Evolutionary conservation across 441 rosid species (phyloP), one percentile per base, ranked within the genome.

Genomic region (Populus trichocarpa): DNA sequence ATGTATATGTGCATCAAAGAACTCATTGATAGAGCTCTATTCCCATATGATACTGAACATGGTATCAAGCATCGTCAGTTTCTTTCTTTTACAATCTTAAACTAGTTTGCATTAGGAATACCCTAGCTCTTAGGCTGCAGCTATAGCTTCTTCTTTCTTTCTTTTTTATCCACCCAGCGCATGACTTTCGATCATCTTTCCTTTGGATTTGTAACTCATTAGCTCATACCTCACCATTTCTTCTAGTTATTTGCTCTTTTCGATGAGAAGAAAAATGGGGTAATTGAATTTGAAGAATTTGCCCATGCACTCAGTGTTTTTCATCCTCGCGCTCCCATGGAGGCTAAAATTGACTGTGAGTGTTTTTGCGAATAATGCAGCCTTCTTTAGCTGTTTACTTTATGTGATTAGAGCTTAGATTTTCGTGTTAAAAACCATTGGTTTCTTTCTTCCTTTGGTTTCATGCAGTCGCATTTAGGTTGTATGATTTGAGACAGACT

Each of bases 401-500:
- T 32, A 70, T 61, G 12, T 50, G 33, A 75, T 7, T 26, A 18
- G 25, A 61, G 50, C 10, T 26, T 68, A 8, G n/a, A 50, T 32
- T 68, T 59, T 63, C 36, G 9, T 36, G 68, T 69, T 69, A 50
- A 50, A 70, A 71, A 42, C 35, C 25, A 38, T 11, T 66, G 74
- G 50, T 22, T 67, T 76, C 23, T 76, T 67, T 53, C 70, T 70
- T 70, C 10, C 32, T 74, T 25, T 23, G 67, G 50, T 79, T 75
- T 25, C 46, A 30, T 85, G 85, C 91, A 92, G 98, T 92, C 82
- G 89, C 96, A 16, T 91, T 94, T 79, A 89, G 89, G 87, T 78
- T 94, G 63, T 91, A 92, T 82, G 95, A 94, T 88, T 87, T 92
- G 81, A 85, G 89, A 84, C 92, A 91, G 77, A 89, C 88, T 2